phyloP scores from a whole-genome alignment of 257 asterid genomes.

The Thymus quinquecostatus region DNA sequence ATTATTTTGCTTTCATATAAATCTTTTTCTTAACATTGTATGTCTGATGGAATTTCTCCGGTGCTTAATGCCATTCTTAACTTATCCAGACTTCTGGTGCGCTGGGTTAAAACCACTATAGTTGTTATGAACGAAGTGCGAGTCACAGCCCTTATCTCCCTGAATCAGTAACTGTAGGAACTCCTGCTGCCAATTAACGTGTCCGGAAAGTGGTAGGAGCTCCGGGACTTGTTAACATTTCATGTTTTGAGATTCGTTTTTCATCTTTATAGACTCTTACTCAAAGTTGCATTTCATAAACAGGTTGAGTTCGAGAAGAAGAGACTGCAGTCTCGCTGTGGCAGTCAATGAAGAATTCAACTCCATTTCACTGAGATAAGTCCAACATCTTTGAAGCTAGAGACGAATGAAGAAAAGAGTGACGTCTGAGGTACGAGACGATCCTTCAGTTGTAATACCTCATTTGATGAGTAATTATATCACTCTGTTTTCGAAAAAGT shows the following conservation, averaged over 20 bases:
- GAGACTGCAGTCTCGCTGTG: constrained; percentile 54
- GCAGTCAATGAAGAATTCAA: constrained; percentile 33
- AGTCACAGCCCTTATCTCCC: constrained; percentile 91
- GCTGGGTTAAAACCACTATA: constrained; percentile 87
- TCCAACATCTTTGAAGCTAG: constrained; percentile 12
- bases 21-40: background rate
- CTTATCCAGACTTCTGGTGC: constrained; percentile 81
- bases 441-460: constrained; percentile 16
- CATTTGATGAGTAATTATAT: constrained; percentile 22
- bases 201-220: constrained; percentile 92
- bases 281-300: background rate
- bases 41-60: background rate
- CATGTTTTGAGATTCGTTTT: background rate
- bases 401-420: constrained; percentile 17
- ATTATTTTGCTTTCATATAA: constrained; percentile 13
- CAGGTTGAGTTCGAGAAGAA: constrained; percentile 76
- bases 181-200: constrained; percentile 93
- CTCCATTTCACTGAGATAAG: constrained; percentile 3
- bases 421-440: background rate
- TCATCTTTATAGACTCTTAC: too few species aligned
- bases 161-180: constrained; percentile 87
- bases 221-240: background rate
- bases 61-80: background rate
- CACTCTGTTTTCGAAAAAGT: background rate
- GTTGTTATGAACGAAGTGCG: constrained; percentile 98